These are phyloP conservation scores for Pestalotiopsis sp. DNA, from an alignment of 2,329 filamentous ascomycete genomes.

Conservation along the genomic window DNA sequence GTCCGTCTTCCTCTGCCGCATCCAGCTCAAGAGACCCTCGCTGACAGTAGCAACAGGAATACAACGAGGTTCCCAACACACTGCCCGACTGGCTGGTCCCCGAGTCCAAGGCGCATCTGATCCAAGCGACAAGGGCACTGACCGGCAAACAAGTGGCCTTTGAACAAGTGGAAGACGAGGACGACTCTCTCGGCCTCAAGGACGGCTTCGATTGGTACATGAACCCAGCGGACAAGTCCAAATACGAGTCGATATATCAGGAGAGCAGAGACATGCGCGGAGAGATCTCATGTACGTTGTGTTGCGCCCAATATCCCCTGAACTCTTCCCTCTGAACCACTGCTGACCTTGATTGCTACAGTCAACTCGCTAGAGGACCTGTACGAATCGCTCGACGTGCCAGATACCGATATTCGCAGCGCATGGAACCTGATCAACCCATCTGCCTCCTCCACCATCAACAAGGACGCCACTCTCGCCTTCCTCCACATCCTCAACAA, in stretches of 20 bases:
- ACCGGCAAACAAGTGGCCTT: slow-evolving; percentile 81
- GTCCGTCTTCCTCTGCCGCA: slow-evolving; percentile 44
- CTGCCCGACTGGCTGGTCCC: slow-evolving; percentile 97
- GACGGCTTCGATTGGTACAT: slow-evolving; percentile 99
- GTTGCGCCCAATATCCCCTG: slow-evolving; percentile 4
- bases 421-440: slow-evolving; percentile 99
- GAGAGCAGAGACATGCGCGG: slow-evolving; percentile 88
- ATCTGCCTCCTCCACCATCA: slow-evolving; percentile 78
- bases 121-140: slow-evolving; percentile 80
- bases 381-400: slow-evolving; percentile 78
- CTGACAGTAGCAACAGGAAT: slow-evolving; percentile 63
- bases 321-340: not conserved
- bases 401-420: slow-evolving; percentile 80
- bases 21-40: not conserved
- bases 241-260: slow-evolving; percentile 97
- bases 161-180: slow-evolving; percentile 81
- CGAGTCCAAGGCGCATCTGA: slow-evolving; percentile 89
- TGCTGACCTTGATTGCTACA: slow-evolving; percentile 33
- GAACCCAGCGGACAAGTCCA: slow-evolving; percentile 85
- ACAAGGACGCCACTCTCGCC: slow-evolving; percentile 91
- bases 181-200: slow-evolving; percentile 82
- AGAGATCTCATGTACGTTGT: slow-evolving; percentile 72
- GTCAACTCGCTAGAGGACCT: slow-evolving; percentile 81
- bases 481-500: slow-evolving; percentile 98
- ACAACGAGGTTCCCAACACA: slow-evolving; percentile 80